A percentile compares a stretch with the other conserved stretches of the same genome.
Conservation (phyloP, 176 grass and related monocot genomes). For the Aegilops longissima region DNA sequence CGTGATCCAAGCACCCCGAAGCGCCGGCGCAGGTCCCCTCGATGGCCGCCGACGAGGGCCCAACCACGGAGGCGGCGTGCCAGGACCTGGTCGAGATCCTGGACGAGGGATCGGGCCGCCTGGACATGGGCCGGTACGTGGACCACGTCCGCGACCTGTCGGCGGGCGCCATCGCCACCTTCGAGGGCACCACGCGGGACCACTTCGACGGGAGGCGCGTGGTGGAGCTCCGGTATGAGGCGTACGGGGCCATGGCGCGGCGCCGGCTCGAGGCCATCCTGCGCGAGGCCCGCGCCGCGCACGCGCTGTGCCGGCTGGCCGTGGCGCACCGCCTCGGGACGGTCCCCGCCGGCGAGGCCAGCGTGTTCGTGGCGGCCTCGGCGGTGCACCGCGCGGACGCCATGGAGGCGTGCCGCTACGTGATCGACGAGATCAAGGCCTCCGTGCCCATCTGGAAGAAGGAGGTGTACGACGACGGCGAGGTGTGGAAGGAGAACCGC, state of each 20-base stretch:
- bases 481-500: conserved; percentile 98
- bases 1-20: conserved; percentile 9
- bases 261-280: conserved; percentile 55
- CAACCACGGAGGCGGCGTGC: not conserved
- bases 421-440: conserved; percentile 95
- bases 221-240: conserved; percentile 91
- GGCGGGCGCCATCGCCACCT: conserved; percentile 89
- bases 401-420: conserved; percentile 82
- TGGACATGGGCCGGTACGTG: conserved; percentile 60
- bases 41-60: conserved; percentile 29
- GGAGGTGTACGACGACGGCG: conserved; percentile 96
- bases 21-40: not conserved
- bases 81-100: conserved; percentile 75
- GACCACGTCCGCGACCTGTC: conserved; percentile 78
- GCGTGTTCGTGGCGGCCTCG: conserved; percentile 84
- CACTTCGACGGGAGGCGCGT: conserved; percentile 77
- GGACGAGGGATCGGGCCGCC: conserved; percentile 43
- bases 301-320: conserved; percentile 59
- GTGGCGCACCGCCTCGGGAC: conserved; percentile 73
- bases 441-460: conserved; percentile 97
- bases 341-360: conserved; percentile 73
- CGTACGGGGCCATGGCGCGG: conserved; percentile 76
- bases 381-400: conserved; percentile 88
- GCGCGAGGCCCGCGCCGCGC: conserved; percentile 45
- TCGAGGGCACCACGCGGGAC: conserved; percentile 88